Evolutionary conservation across 495 filamentous ascomycete genomes (phyloP), one percentile per base, ranked within the genome.

Genomic region (Cercophora newfieldiana): DNA sequence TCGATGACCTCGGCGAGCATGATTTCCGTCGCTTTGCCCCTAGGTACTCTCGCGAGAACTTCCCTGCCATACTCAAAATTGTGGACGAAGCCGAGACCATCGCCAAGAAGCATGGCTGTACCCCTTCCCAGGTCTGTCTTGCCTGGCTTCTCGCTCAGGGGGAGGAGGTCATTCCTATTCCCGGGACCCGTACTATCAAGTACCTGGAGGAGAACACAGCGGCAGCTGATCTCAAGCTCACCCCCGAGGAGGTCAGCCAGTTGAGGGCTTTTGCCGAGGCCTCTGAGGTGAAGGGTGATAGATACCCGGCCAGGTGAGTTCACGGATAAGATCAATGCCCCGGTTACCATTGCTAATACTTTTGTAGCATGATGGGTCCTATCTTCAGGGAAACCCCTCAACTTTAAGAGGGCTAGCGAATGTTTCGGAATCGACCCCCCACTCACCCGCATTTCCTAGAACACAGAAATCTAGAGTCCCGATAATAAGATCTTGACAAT

Each of bases 21-120:
- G 88, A 91, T 54, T 67, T 68, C 29, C 66, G 66, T 31, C 59
- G 63, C 22, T 28, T 63, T 5, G 68, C 85, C 19, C 88, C 92
- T 0, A 82, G 87, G 28, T 97, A 92, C 80, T 80, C 84, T 66
- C 82, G 82, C 7, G 91, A 86, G 31, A 86, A 85, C 69, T 91
- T 94, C 73, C 78, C 85, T 60, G 81, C 87, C 59, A 96, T 96
- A 77, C 66, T 93, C 4, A 81, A 89, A 74, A 84, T 97, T 14
- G 88, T 90, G 19, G 71, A 81, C 6, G 83, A 88, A 65, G 75
- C 96, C 44, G 80, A 88, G 66, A 79, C 83, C 44, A 63, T 97
- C 59, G 91, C 93, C 2, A 68, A 77, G 67, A 79, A n/a, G 2
- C 56, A 65, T 22, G 59, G 37, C 26, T 85, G 85, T 66, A 90